A percentile compares a stretch with the other conserved stretches of the same genome.
Evolutionary conservation across 176 grass and related monocot species (phyloP).

Genomic region (Luzula sylvatica): DNA sequence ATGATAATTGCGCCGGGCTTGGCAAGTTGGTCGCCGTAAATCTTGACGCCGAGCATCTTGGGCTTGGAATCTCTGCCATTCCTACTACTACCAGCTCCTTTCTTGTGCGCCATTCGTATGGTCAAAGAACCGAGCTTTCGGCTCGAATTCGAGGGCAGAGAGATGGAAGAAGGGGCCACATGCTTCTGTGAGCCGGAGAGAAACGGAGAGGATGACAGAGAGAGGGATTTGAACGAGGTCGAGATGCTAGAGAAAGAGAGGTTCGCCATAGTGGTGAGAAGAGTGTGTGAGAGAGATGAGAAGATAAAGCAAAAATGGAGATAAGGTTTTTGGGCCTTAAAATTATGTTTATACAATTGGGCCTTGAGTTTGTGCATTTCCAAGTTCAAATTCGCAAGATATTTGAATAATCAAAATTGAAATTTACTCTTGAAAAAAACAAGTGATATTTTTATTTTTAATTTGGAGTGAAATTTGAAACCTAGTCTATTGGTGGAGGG

Average conservation of each 20-base stretch:
- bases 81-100: slow-evolving; percentile 93
- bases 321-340: slow-evolving; percentile 16
- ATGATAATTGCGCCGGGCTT: slow-evolving; percentile 93
- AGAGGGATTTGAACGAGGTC: slow-evolving; percentile 58
- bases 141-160: neutral
- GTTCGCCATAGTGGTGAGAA: slow-evolving; percentile 35
- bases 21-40: slow-evolving; percentile 86
- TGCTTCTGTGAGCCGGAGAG: slow-evolving; percentile 8
- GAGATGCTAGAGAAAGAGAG: slow-evolving; percentile 40
- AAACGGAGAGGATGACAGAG: slow-evolving; percentile 36
- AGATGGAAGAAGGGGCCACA: slow-evolving; percentile 17
- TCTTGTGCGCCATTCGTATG: slow-evolving; percentile 96
- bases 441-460: too few relatives aligned
- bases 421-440: too few relatives aligned
- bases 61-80: slow-evolving; percentile 84
- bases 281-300: neutral
- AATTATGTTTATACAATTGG: too few relatives aligned
- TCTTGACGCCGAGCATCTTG: slow-evolving; percentile 87
- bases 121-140: slow-evolving; percentile 38
- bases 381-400: neutral
- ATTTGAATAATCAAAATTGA: too few relatives aligned
- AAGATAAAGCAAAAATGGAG: slow-evolving; percentile 10
- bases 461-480: too few relatives aligned
- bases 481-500: neutral
- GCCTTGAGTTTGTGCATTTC: neutral